Evolutionary conservation across 2,329 filamentous ascomycete genomes (phyloP), one percentile per base, ranked within the genome.

Genomic region (Neofusicoccum kwambonambiense): DNA sequence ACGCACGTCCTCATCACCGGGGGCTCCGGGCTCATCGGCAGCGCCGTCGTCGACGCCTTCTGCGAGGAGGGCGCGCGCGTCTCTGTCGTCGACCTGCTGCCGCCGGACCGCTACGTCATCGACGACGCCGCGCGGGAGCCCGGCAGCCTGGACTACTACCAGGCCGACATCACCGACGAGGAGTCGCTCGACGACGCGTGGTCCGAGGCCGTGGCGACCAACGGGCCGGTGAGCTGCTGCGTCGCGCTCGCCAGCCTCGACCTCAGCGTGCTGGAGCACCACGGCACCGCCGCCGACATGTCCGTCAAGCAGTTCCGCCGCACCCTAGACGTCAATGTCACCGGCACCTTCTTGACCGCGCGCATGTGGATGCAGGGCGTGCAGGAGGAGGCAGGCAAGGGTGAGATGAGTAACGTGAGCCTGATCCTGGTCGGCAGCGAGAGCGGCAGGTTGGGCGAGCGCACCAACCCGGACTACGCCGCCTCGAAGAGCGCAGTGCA

Each of bases 1-100:
- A 44, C 56, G n/a, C 62, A 60, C 39, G 68, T 83, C 42, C 73
- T 83, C 3, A 73, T 83, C 34, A 83, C 81, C 4, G 81, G 81
- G n/a, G 81, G 79, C 13, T 76, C 75, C 44, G 81, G 81, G 7
- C 83, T 83, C 68, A 70, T 83, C 3, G 81, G 81, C 41, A 71
- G 74, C 8, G 73, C 73, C 35, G 75, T 83, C 31, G 72, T 81
- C 1, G 70, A 73, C 17, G 74, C 75, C 2, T 71, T 83, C n/a
- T 69, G 77, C 2, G 66, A 69, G 17, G 68, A 80, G 6, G 79
- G 78, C n/a, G 73, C 75, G 31, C 72, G 73, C 37, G 81, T 83
- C 22, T 79, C 78, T 4, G 75, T 70, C 12, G 68, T 78, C 41
- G 76, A 79, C 62, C 71, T 78, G 41, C 64, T 45, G 41, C 62